Evolutionary conservation across 192 early-diverging fungal genomes (phyloP).

Genomic region (Mortierella alpina): DNA sequence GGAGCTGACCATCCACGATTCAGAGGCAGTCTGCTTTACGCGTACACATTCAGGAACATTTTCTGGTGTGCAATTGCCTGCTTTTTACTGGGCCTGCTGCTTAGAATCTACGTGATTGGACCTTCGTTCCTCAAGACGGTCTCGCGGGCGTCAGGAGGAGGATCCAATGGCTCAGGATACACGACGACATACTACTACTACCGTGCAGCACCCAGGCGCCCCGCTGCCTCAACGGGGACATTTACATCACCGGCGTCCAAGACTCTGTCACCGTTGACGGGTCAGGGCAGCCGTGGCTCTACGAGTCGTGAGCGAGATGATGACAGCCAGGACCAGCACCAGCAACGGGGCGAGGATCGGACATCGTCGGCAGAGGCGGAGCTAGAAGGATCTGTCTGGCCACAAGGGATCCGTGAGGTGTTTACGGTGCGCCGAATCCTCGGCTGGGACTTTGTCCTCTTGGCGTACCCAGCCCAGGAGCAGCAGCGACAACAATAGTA

Average conservation of each 20-base stretch:
- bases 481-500: not conserved
- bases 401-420: conserved; percentile 40
- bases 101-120: conserved; percentile 46
- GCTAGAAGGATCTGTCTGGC: conserved; percentile 17
- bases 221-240: not conserved
- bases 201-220: conserved; percentile 15
- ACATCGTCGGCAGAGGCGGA: not conserved
- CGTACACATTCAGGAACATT: conserved; percentile 41
- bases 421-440: conserved; percentile 35
- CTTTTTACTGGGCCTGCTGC: conserved; percentile 31
- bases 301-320: not conserved
- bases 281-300: not conserved
- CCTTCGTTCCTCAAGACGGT: conserved; percentile 41
- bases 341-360: not conserved
- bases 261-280: not conserved
- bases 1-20: conserved; percentile 51
- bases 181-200: conserved; percentile 42
- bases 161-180: not conserved
- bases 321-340: not conserved
- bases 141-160: not conserved
- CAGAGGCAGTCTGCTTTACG: conserved; percentile 32
- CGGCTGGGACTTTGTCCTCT: conserved; percentile 45
- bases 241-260: not conserved
- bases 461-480: conserved; percentile 35
- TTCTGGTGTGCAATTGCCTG: conserved; percentile 35